These are phyloP conservation scores for Coemansia sp. DNA, from an alignment of 192 early-diverging fungal genomes.

Conservation along the genomic window DNA sequence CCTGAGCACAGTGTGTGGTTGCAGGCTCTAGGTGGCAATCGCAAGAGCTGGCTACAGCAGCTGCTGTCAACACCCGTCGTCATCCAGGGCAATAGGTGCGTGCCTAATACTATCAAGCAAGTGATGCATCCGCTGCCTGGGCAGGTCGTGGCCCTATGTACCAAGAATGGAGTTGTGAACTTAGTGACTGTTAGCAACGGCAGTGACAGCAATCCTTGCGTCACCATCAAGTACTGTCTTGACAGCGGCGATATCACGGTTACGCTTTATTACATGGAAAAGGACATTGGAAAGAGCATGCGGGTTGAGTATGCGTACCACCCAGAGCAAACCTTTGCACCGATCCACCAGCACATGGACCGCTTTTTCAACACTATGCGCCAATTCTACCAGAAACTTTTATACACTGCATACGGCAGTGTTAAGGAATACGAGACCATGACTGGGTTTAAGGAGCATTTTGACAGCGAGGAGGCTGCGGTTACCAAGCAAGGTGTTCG, in stretches of 20 bases:
- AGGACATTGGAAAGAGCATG: neutral
- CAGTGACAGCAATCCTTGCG: neutral
- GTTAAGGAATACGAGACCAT: neutral
- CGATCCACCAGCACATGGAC: conserved; percentile 16
- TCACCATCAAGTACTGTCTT: neutral
- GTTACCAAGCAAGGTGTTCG: conserved; percentile 77
- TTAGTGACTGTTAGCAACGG: neutral
- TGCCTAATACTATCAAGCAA: conserved; percentile 60
- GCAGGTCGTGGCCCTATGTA: conserved; percentile 35
- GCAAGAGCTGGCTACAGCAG: conserved; percentile 77
- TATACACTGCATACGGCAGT: conserved; percentile 2
- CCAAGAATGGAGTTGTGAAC: neutral
- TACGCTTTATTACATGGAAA: neutral
- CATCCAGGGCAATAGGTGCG: conserved; percentile 68
- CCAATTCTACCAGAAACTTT: conserved; percentile 1
- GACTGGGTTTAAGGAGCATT: neutral
- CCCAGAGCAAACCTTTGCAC: conserved; percentile 8
- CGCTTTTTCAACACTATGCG: neutral
- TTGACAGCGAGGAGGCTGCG: neutral
- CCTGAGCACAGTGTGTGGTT: conserved; percentile 57
- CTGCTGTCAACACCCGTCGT: conserved; percentile 69
- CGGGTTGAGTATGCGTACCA: conserved; percentile 5
- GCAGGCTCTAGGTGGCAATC: conserved; percentile 64
- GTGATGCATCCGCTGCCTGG: conserved; percentile 61
- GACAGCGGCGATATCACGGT: neutral